Percentiles rank a stretch among this genome's conserved stretches.
Evolutionary conservation across 2,329 filamentous ascomycete species (phyloP).

Genomic region (Colletotrichum sp.): DNA sequence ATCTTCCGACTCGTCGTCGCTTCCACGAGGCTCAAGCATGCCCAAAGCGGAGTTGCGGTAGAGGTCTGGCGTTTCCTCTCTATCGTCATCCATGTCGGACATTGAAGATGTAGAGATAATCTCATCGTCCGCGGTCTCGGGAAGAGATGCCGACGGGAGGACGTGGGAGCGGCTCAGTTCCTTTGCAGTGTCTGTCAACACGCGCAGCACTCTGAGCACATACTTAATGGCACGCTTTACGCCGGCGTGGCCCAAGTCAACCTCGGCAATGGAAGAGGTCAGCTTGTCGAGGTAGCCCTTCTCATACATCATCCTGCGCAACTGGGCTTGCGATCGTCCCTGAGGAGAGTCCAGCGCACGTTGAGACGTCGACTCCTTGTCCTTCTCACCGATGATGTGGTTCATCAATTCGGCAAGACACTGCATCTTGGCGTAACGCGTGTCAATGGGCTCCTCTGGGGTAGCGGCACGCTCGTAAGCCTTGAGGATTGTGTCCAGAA

Average conservation of each 20-base stretch:
- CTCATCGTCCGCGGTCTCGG: constrained; percentile 80
- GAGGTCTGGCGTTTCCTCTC: constrained; percentile 94
- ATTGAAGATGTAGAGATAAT: constrained; percentile 87
- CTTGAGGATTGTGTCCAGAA: constrained; percentile 89
- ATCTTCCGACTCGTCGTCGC: constrained; percentile 81
- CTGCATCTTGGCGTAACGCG: constrained; percentile 87
- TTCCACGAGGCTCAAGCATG: constrained; percentile 86
- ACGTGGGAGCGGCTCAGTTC: constrained; percentile 83
- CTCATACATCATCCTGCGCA: constrained; percentile 96
- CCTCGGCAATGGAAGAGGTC: constrained; percentile 90
- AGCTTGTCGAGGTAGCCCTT: constrained; percentile 92
- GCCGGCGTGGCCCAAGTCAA: constrained; percentile 92
- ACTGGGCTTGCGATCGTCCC: constrained; percentile 75
- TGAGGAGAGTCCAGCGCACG: constrained; percentile 37
- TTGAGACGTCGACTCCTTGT: constrained; percentile 56
- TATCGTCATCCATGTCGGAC: constrained; percentile 84
- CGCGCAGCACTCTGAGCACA: constrained; percentile 87
- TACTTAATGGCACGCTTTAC: constrained; percentile 96
- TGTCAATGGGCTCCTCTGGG: constrained; percentile 80
- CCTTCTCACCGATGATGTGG: constrained; percentile 84
- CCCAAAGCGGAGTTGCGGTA: constrained; percentile 96
- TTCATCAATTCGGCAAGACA: constrained; percentile 91
- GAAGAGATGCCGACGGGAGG: constrained; percentile 69
- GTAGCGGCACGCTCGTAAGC: constrained; percentile 87
- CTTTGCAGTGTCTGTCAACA: constrained; percentile 86